phyloP scores from a whole-genome alignment of 768 basidiomycete species.

The Melanogaster broomeanus region DNA sequence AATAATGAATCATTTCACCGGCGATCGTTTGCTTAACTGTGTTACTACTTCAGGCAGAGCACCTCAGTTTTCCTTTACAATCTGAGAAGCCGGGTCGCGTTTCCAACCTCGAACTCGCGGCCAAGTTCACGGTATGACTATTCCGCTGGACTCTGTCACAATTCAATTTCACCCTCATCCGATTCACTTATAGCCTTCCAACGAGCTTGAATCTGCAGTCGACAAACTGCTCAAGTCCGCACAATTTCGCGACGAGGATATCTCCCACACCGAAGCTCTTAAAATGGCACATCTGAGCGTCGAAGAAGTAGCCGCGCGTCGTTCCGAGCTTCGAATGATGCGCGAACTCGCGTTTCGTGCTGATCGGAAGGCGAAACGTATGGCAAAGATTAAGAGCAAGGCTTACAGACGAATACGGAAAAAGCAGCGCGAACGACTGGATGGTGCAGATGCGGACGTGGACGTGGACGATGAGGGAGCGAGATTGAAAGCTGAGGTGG shows the following conservation, averaged over 20 bases:
- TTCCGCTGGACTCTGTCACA: neutral
- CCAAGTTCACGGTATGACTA: slow-evolving; percentile 76
- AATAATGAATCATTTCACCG: neutral
- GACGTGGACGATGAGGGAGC: slow-evolving; percentile 47
- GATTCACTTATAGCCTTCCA: slow-evolving; percentile 60
- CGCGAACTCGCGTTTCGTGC: slow-evolving; percentile 94
- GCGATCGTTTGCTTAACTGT: slow-evolving; percentile 1
- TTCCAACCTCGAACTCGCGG: slow-evolving; percentile 74
- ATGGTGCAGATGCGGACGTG: slow-evolving; percentile 44
- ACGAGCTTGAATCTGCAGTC: slow-evolving; percentile 81
- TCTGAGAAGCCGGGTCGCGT: slow-evolving; percentile 51
- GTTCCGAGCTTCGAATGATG: slow-evolving; percentile 81
- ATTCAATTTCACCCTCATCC: neutral
- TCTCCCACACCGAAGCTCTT: slow-evolving; percentile 80
- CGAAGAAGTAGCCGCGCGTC: slow-evolving; percentile 83
- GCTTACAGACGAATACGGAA: slow-evolving; percentile 84
- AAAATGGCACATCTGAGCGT: slow-evolving; percentile 79
- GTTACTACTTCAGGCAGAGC: slow-evolving; percentile 61
- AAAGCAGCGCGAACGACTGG: slow-evolving; percentile 70
- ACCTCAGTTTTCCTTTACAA: slow-evolving; percentile 86
- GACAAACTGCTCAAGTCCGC: slow-evolving; percentile 80
- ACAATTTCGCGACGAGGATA: slow-evolving; percentile 78
- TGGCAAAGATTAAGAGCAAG: slow-evolving; percentile 96
- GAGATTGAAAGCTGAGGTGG: slow-evolving; percentile 68
- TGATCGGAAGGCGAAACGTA: slow-evolving; percentile 84